phyloP scores from a whole-genome alignment of 2,329 filamentous ascomycete species.

The Monosporascus sp. region DNA sequence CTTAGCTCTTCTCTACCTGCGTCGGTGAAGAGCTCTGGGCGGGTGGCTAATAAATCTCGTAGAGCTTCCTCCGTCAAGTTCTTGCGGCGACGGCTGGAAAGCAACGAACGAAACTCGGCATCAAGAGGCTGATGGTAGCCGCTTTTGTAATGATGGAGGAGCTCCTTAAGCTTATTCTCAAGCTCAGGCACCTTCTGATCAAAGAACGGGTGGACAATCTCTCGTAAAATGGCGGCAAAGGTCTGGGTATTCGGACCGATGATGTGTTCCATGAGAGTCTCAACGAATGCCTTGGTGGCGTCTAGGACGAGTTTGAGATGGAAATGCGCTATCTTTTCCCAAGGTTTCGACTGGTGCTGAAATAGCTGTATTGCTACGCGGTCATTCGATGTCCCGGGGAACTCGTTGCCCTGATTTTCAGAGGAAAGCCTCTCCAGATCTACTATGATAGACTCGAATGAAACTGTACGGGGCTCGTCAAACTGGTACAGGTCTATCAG shows the following conservation, averaged over 20 bases:
- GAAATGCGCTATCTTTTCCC: slow-evolving; percentile 30
- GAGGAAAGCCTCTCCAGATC: slow-evolving; percentile 29
- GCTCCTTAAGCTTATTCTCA: slow-evolving; percentile 31
- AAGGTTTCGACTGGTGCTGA: slow-evolving; percentile 30
- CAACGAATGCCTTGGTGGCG: slow-evolving; percentile 30
- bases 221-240: slow-evolving; percentile 15
- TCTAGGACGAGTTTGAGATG: slow-evolving; percentile 29
- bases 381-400: slow-evolving; percentile 32
- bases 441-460: slow-evolving; percentile 6
- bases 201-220: slow-evolving; percentile 20
- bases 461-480: slow-evolving; percentile 17
- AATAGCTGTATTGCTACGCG: slow-evolving; percentile 35
- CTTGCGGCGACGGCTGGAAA: slow-evolving; percentile 9
- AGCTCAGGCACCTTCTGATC: slow-evolving; percentile 21
- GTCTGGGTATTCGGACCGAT: slow-evolving; percentile 20
- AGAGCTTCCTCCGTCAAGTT: slow-evolving; percentile 9
- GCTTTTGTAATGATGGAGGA: slow-evolving; percentile 30
- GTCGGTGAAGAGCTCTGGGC: slow-evolving; percentile 19
- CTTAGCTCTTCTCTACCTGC: slow-evolving; percentile 12
- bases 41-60: slow-evolving; percentile 9
- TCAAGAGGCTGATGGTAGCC: slow-evolving; percentile 30
- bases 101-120: slow-evolving; percentile 21
- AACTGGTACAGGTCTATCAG: slow-evolving; percentile 28
- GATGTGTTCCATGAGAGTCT: slow-evolving; percentile 29
- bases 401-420: slow-evolving; percentile 33